Evolutionary conservation across 2,329 filamentous ascomycete species (phyloP).

Genomic region (Diplocarpon rosae): DNA sequence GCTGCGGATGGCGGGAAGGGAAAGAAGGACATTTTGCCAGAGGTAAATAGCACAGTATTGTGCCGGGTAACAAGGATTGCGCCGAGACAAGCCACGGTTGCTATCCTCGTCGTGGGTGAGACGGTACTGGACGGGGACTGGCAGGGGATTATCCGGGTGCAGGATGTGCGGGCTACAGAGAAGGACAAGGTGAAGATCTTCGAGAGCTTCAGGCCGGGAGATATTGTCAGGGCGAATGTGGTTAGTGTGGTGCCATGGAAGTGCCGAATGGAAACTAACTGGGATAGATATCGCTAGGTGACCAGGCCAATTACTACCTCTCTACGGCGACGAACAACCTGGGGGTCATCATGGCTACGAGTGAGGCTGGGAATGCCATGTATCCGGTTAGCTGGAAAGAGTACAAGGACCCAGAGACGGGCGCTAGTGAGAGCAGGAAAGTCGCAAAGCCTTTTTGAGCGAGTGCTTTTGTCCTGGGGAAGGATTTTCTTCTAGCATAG

Average conservation of each 20-base stretch:
- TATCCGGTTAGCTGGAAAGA: conserved; percentile 92
- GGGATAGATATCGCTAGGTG: conserved; percentile 79
- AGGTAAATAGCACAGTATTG: conserved; percentile 70
- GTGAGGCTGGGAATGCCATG: conserved; percentile 82
- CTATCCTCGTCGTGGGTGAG: conserved; percentile 72
- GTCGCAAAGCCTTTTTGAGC: conserved; percentile 76
- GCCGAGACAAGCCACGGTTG: conserved; percentile 73
- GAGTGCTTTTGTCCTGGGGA: too few relatives aligned
- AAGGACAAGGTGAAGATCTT: conserved; percentile 89
- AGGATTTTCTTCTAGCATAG: too few relatives aligned
- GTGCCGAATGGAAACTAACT: neutral
- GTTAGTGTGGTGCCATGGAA: conserved; percentile 30
- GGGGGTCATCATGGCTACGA: conserved; percentile 86
- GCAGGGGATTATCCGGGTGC: conserved; percentile 73
- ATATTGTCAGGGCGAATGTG: conserved; percentile 79
- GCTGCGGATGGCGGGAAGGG: conserved; percentile 16
- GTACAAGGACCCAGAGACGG: conserved; percentile 74
- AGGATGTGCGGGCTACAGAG: conserved; percentile 90
- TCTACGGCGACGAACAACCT: conserved; percentile 84
- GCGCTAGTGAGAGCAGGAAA: conserved; percentile 69
- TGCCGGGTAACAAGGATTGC: conserved; percentile 78
- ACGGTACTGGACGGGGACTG: conserved; percentile 67
- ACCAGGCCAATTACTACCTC: conserved; percentile 93
- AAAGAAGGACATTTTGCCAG: conserved; percentile 65
- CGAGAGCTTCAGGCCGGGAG: conserved; percentile 84